phyloP scores from a whole-genome alignment of 2,329 filamentous ascomycete genomes.

The Amauroascus niger region DNA sequence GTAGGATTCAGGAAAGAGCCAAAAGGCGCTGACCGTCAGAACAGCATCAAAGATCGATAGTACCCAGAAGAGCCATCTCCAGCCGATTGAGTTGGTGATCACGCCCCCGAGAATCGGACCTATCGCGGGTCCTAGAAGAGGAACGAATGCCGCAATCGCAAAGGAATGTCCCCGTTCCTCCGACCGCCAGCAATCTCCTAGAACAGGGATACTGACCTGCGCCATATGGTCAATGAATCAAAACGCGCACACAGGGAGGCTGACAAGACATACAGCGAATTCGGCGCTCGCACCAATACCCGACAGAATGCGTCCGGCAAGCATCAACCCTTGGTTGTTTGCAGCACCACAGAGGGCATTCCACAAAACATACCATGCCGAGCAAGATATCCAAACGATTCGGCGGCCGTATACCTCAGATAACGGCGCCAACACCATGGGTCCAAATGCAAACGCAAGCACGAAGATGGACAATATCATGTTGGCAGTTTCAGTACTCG shows the following conservation, averaged over 20 bases:
- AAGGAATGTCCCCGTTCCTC: no score
- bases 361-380: conserved; percentile 51
- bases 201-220: no score
- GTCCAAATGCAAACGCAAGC: conserved; percentile 40
- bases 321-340: conserved; percentile 43
- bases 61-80: conserved; percentile 42
- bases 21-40: no score
- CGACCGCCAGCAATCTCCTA: no score
- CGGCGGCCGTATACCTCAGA: conserved; percentile 53
- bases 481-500: no score
- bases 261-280: no score
- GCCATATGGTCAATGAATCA: no score
- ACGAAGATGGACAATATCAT: not conserved
- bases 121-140: conserved; percentile 28
- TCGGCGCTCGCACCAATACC: no score
- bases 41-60: conserved; percentile 33
- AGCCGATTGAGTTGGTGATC: conserved; percentile 32
- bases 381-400: conserved; percentile 48
- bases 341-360: conserved; percentile 54
- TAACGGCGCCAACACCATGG: conserved; percentile 55
- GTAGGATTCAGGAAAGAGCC: no score
- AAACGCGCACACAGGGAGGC: no score
- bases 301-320: conserved; percentile 51
- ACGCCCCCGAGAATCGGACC: conserved; percentile 39
- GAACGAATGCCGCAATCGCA: conserved; percentile 22